Evolutionary conservation across 257 asterid genomes (phyloP), one percentile per base, ranked within the genome.

Genomic region (Scutellaria baicalensis): DNA sequence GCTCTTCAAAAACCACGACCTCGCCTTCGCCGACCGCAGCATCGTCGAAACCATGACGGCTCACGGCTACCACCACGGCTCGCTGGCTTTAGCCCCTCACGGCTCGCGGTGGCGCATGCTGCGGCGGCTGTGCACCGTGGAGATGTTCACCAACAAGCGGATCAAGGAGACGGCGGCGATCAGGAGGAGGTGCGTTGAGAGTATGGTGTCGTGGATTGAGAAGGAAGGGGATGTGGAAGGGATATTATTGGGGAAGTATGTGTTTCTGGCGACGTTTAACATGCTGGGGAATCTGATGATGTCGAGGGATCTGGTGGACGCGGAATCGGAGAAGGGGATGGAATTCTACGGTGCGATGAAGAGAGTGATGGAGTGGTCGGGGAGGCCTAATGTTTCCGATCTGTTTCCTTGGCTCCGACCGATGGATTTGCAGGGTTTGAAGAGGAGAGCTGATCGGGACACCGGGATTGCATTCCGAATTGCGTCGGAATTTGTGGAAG

Each of bases 221-320:
- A 73, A 40, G 31, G 79, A 72, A 12, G n/a, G 58, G 9, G 1
- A 52, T 6, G 56, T 13, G 33, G 52, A 35, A 9, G 77, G 56
- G 23, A 60, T 81, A 18, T 57, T 47, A 8, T 57, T 86, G 1
- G 85, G 80, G 38, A 69, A 66, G 18, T 84, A 64, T 36, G 80
- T 66, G 10, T 87, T 87, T 50, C 76, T 87, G 8, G 80, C 86
- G 9, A 42, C 82, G 35, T 83, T 87, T 50, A 87, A 87, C 76
- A 81, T 72, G 81, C 9, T 87, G 12, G 93, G 89, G 64, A 87
- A 87, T 20, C 63, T 87, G 60, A 65, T 82, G 79, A 38, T 86
- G 52, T 82, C 90, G 0, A 67, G 69, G 57, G 83, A 86, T 56
- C 64, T 87, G 77, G 86, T 66, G 47, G 70, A 60, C n/a, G 84